Percentiles rank a stretch among this genome's conserved stretches.
phyloP scores from a whole-genome alignment of 495 filamentous ascomycete species.

The Achaetomiella virescens region DNA sequence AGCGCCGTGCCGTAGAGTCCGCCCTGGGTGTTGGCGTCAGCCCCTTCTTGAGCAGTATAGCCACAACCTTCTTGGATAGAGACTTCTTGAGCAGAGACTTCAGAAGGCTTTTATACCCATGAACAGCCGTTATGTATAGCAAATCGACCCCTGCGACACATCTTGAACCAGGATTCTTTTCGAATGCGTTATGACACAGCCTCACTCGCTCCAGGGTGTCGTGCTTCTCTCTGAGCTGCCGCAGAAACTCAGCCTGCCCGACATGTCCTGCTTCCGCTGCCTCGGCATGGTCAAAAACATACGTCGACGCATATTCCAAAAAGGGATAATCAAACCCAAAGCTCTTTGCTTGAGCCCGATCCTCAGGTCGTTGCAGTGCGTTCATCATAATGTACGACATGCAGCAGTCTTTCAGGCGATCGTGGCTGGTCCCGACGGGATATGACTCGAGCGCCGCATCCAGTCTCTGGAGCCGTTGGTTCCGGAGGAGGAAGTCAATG shows the following conservation, averaged over 20 bases:
- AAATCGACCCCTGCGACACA: no score
- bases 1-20: no score
- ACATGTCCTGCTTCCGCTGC: neutral
- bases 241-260: no score
- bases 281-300: neutral
- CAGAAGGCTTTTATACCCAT: no score
- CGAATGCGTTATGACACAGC: no score
- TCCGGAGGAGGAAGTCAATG: slow-evolving; percentile 23
- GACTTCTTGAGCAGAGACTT: no score
- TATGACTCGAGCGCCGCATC: neutral
- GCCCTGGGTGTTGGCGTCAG: neutral
- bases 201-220: no score
- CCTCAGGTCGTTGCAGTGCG: neutral
- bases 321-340: neutral
- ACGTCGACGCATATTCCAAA: neutral
- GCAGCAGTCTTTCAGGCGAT: neutral
- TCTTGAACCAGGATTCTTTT: no score
- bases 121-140: no score
- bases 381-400: neutral
- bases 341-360: neutral
- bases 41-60: no score
- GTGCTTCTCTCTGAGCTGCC: neutral
- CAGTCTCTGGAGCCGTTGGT: neutral
- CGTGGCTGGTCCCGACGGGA: neutral
- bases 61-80: no score